Percentiles rank a stretch among this genome's conserved stretches.
phyloP scores from a whole-genome alignment of 306 rosid genomes.

The Trifolium subterraneum region DNA sequence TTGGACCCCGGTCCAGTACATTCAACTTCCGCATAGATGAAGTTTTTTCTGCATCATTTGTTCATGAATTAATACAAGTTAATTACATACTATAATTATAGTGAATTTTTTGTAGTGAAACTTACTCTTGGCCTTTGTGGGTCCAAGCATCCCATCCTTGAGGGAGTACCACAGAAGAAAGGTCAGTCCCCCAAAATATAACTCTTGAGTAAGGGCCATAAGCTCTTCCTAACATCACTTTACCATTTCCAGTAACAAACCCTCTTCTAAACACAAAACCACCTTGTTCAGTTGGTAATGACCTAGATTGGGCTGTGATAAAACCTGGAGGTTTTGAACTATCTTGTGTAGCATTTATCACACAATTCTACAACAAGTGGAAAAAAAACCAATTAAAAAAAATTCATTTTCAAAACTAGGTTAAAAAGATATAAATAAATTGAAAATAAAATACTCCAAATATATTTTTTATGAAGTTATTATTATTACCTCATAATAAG shows the following conservation, averaged over 20 bases:
- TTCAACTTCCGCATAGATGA: neutral
- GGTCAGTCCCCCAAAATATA: neutral
- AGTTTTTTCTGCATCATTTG: neutral
- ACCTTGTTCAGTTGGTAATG: neutral
- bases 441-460: too few relatives aligned
- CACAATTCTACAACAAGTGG: neutral
- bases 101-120: too few relatives aligned
- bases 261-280: conserved; percentile 11
- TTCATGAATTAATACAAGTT: neutral
- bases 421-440: neutral
- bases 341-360: neutral
- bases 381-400: neutral
- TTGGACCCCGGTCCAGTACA: neutral
- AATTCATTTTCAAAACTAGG: neutral
- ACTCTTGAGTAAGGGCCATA: conserved; percentile 2
- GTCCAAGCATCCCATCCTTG: neutral
- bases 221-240: neutral
- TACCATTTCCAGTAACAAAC: neutral
- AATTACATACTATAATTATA: too few relatives aligned
- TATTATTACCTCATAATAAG: conserved; percentile 17
- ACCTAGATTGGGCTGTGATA: neutral
- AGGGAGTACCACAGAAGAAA: neutral
- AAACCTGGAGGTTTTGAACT: neutral
- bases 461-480: neutral
- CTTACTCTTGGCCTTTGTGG: neutral